These are phyloP conservation scores for Coemansia sp. DNA, from an alignment of 371 early-diverging fungal genomes.

Conservation along the genomic window DNA sequence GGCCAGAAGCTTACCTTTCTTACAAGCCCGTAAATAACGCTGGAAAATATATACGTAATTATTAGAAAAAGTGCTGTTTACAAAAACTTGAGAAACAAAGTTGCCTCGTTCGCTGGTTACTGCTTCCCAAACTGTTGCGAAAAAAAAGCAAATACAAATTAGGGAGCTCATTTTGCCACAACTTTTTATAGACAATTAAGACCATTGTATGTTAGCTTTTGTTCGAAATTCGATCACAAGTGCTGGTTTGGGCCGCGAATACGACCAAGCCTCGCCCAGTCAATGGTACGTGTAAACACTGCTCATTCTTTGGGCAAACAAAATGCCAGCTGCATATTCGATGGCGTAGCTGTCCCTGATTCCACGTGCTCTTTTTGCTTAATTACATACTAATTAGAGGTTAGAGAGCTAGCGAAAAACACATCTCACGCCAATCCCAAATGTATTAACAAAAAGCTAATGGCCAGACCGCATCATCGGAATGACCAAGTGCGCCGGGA, in stretches of 20 bases:
- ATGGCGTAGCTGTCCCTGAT: too few species aligned
- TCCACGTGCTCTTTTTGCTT: too few species aligned
- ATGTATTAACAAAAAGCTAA: neutral
- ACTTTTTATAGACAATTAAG: neutral
- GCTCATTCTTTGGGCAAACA: too few species aligned
- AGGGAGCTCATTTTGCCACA: constrained; percentile 1
- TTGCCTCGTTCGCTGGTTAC: neutral
- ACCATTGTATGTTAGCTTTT: neutral
- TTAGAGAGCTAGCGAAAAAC: too few species aligned
- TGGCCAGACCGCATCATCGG: constrained; percentile 26
- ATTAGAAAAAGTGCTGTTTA: too few species aligned
- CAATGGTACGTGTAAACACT: neutral
- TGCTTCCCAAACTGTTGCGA: neutral
- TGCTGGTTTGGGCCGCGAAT: neutral
- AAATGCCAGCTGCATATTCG: too few species aligned
- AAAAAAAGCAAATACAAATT: neutral
- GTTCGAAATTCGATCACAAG: neutral
- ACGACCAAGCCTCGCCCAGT: neutral
- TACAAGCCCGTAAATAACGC: too few species aligned
- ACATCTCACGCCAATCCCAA: too few species aligned
- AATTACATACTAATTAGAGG: too few species aligned
- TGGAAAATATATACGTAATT: too few species aligned
- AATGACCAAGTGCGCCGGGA: constrained; percentile 45
- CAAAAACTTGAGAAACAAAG: too few species aligned
- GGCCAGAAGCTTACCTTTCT: too few species aligned